phyloP scores from a whole-genome alignment of 306 rosid genomes.

The peach (Prunus persica) region Prunus_persica_NCBIv2 NC_034012.1:8912501-8913000 shows the following conservation, averaged over 20 bases:
- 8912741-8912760: not conserved
- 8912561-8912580: not conserved
- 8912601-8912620: not conserved
- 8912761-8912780: not conserved
- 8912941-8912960: not conserved
- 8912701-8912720: not conserved
- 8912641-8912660: not conserved
- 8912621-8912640: not conserved
- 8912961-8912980: not conserved
- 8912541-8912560: not conserved
- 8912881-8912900: not conserved
- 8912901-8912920: not conserved
- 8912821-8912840: not conserved
- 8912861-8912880: not conserved
- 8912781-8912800: not conserved
- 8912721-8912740: not conserved
- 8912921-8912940: not conserved
- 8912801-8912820: not conserved
- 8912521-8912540: constrained; percentile 6
- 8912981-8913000: not conserved
- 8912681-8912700: not conserved
- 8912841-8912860: not conserved
- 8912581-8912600: not conserved
- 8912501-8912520: constrained; percentile 2
- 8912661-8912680: not conserved